Evolutionary conservation across 768 basidiomycete genomes (phyloP), one percentile per base, ranked within the genome.

Genomic region (Rhodocollybia butyracea): DNA sequence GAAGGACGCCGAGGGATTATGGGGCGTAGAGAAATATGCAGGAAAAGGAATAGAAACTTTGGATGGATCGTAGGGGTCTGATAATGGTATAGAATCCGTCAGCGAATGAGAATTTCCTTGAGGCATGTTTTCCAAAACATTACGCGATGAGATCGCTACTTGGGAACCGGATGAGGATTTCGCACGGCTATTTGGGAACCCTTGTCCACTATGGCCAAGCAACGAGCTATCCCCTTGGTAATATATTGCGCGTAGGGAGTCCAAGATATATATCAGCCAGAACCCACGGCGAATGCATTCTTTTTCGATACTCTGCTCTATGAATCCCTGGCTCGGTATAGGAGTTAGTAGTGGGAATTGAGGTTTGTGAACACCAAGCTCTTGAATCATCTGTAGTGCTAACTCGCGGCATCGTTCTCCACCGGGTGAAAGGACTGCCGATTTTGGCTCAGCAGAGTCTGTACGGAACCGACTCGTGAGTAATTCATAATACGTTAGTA

Each of bases 401-500:
- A 83, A 72, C 70, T 86, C 86, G 81, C 53, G 52, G 42, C 51
- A 56, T 38, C 54, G 48, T 59, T 56, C 58, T 17, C 41, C 48
- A 15, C 34, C 34, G 1, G 53, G 36, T 29, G 46, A 56, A 3
- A 31, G 19, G 5, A 42, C 17, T 8, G 11, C 32, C 17, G 51
- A 22, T 7, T 42, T 27, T n/a, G 22, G 27, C 8, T 53, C 39
- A 3, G 27, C 19, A n/a, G 50, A 51, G 27, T 15, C 38, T 4
- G n/a, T n/a, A n/a, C n/a, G n/a, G n/a, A n/a, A n/a, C n/a, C n/a
- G n/a, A n/a, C n/a, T n/a, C n/a, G n/a, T 70, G 61, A 73, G 65
- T 52, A 81, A 74, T 48, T 86, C 86, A 61, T 90, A 81, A 60
- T 84, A 74, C 67, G 88, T 84, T 22, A 92, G 78, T 32, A 92